These are phyloP conservation scores for Oryza officinalis DNA, from an alignment of 176 grass and related monocot genomes.

Conservation along the genomic window DNA sequence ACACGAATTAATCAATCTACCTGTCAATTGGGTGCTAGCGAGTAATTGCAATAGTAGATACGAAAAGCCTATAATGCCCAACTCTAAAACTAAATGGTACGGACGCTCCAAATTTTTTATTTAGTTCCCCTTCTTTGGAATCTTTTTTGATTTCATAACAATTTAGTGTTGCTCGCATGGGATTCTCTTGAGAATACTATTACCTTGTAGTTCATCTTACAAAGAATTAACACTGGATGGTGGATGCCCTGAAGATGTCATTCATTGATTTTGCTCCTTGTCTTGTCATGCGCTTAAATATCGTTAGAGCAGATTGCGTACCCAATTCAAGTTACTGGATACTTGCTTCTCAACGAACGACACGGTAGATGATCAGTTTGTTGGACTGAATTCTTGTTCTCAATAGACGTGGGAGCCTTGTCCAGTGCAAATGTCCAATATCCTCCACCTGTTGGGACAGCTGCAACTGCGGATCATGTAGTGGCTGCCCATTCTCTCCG, in stretches of 20 bases:
- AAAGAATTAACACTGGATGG: neutral
- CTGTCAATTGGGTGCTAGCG: neutral
- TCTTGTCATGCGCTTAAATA: neutral
- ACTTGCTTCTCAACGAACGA: neutral
- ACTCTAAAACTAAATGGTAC: neutral
- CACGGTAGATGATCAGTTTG: neutral
- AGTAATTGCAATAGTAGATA: neutral
- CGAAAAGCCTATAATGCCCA: neutral
- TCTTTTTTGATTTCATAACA: slow-evolving; percentile 2
- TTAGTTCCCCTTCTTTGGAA: neutral
- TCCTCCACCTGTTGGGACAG: slow-evolving; percentile 5
- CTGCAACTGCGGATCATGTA: slow-evolving; percentile 25
- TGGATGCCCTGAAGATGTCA: neutral
- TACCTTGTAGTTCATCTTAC: neutral
- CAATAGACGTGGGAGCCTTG: slow-evolving; percentile 28
- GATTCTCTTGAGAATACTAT: neutral
- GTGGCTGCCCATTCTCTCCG: slow-evolving; percentile 36
- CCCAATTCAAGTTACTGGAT: neutral
- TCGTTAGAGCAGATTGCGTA: slow-evolving; percentile 5
- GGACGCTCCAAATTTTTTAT: neutral
- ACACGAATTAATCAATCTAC: neutral
- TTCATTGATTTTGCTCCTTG: neutral
- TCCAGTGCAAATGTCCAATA: neutral
- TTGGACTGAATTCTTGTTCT: slow-evolving; percentile 18
- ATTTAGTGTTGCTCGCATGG: neutral